Conservation (phyloP, 225 moss, liverwort and hornwort species). For the Sphagnum tenellum region DNA sequence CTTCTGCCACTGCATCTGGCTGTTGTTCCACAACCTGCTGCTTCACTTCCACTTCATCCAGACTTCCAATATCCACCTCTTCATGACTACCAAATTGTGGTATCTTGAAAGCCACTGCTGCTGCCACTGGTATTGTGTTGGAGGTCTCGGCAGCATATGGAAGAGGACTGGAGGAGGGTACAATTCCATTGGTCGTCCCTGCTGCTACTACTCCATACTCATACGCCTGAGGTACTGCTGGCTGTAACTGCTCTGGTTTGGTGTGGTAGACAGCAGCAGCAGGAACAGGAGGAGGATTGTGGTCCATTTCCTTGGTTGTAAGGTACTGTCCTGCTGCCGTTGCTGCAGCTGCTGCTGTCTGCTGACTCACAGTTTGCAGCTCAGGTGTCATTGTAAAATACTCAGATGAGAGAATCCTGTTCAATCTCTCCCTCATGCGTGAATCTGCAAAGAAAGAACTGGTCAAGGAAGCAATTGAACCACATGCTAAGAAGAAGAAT, state of each 20-base stretch:
- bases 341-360: constrained; percentile 88
- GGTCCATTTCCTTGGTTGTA: constrained; percentile 34
- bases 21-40: constrained; percentile 24
- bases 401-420: constrained; percentile 76
- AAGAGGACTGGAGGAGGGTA: constrained; percentile 35
- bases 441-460: constrained; percentile 31
- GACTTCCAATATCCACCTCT: neutral
- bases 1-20: constrained; percentile 14
- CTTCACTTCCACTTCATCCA: constrained; percentile 8
- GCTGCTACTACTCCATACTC: constrained; percentile 29
- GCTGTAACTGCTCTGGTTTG: constrained; percentile 16
- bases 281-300: constrained; percentile 14
- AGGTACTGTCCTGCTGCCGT: constrained; percentile 85
- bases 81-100: constrained; percentile 10
- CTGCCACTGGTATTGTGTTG: neutral
- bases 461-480: too few species aligned
- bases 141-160: constrained; percentile 49
- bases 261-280: neutral
- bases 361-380: constrained; percentile 81
- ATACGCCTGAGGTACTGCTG: constrained; percentile 25
- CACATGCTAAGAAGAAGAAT: too few species aligned
- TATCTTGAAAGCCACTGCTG: constrained; percentile 50
- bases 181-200: constrained; percentile 28
- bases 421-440: constrained; percentile 65
- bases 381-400: constrained; percentile 93